These are phyloP conservation scores for Tylopilus sp. DNA, from an alignment of 768 basidiomycete genomes.

Conservation along the genomic window DNA sequence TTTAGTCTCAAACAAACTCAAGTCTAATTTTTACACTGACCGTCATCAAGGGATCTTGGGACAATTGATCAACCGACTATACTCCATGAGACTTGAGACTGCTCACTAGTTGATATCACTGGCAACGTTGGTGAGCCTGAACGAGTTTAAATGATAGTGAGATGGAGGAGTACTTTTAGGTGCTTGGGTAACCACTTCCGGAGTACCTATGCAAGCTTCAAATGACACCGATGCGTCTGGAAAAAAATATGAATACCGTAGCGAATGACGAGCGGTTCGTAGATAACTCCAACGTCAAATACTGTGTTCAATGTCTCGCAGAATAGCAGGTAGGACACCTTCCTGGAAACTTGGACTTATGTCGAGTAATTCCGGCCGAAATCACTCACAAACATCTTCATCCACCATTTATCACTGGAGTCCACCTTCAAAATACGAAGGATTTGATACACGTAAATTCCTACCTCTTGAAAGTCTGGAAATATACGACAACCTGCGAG, in stretches of 20 bases:
- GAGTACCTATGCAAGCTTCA: slow-evolving; percentile 27
- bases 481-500: slow-evolving; percentile 44
- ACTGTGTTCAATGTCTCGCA: slow-evolving; percentile 47
- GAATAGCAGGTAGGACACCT: slow-evolving; percentile 43
- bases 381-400: slow-evolving; percentile 42
- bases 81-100: not conserved
- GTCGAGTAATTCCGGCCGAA: not conserved
- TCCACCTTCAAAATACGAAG: not conserved
- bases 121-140: slow-evolving; percentile 4
- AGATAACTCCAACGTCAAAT: slow-evolving; percentile 45
- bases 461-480: slow-evolving; percentile 39
- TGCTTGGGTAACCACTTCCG: not conserved
- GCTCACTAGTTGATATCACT: slow-evolving; percentile 17
- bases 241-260: slow-evolving; percentile 34
- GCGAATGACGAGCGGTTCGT: slow-evolving; percentile 43
- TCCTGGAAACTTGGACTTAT: not conserved
- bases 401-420: slow-evolving; percentile 42
- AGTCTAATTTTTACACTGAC: slow-evolving; percentile 20
- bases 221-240: not conserved
- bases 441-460: not conserved
- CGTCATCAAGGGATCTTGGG: slow-evolving; percentile 43
- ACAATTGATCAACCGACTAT: not conserved
- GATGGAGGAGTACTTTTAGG: slow-evolving; percentile 1
- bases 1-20: not conserved
- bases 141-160: slow-evolving; percentile 16